These are phyloP conservation scores for Pyropia haitanensis DNA, from an alignment of 23 red algal species.

Conservation along the genomic window DNA sequence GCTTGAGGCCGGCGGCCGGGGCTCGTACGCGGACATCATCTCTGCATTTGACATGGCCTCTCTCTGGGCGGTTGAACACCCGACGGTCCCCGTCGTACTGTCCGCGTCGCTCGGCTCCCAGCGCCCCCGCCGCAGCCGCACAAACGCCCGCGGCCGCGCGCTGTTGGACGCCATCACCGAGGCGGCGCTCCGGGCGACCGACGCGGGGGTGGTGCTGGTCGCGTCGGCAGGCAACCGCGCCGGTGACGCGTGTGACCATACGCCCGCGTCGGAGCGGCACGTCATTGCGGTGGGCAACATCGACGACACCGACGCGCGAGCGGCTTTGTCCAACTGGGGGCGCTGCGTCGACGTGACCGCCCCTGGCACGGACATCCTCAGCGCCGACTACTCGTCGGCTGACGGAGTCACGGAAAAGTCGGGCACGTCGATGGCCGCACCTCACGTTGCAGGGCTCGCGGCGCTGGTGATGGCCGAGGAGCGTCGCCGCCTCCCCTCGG, in stretches of 20 bases:
- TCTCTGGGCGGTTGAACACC: slow-evolving; percentile 5
- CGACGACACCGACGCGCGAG: slow-evolving; percentile 10
- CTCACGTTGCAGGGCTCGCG: slow-evolving; percentile 27
- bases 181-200: neutral
- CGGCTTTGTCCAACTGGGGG: slow-evolving; percentile 27
- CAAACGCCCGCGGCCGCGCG: too few relatives aligned
- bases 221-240: slow-evolving; percentile 36
- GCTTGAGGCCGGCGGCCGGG: slow-evolving; percentile 17
- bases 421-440: slow-evolving; percentile 44
- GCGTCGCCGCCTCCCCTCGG: neutral
- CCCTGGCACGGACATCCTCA: slow-evolving; percentile 31
- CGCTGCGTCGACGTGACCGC: slow-evolving; percentile 46
- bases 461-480: slow-evolving; percentile 35
- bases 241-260: slow-evolving; percentile 40
- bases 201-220: slow-evolving; percentile 27
- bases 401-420: neutral
- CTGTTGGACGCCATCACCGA: slow-evolving; percentile 15
- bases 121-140: too few relatives aligned
- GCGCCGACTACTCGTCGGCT: slow-evolving; percentile 24
- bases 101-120: slow-evolving; percentile 12
- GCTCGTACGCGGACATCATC: slow-evolving; percentile 25
- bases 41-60: slow-evolving; percentile 16
- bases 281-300: slow-evolving; percentile 28
- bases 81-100: slow-evolving; percentile 21
- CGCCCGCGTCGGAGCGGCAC: slow-evolving; percentile 19